A percentile compares a stretch with the other conserved stretches of the same genome.
These are phyloP conservation scores for Fusarium dlaminii DNA, from an alignment of 2,329 filamentous ascomycete species.

Conservation along the genomic window DNA sequence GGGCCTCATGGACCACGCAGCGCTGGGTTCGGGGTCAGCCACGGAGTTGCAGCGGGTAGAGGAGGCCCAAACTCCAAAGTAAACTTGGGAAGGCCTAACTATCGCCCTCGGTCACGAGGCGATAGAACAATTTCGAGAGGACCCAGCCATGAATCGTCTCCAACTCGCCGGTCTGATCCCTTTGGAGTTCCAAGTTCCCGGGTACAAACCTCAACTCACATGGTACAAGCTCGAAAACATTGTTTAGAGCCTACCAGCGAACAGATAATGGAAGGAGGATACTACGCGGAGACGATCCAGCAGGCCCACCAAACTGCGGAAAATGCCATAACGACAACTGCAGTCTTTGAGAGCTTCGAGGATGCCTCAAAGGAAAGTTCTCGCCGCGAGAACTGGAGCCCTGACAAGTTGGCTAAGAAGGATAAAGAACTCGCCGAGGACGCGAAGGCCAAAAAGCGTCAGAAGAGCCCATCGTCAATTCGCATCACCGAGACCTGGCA, in stretches of 20 bases:
- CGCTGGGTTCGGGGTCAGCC: not conserved
- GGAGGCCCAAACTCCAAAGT: not conserved
- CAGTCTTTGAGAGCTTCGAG: not conserved
- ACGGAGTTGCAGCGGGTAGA: not conserved
- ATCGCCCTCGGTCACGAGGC: not conserved
- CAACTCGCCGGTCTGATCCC: not conserved
- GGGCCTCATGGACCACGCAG: not conserved
- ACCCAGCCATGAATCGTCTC: not conserved
- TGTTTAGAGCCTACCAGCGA: constrained; percentile 59
- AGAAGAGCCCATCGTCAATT: not conserved
- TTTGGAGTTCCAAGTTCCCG: not conserved
- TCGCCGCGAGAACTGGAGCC: constrained; percentile 30
- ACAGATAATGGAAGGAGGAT: constrained; percentile 51
- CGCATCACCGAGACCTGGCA: constrained; percentile 1
- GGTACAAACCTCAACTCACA: not conserved
- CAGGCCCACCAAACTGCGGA: not conserved
- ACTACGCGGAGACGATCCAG: not conserved
- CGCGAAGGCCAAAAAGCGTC: not conserved
- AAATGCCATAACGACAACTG: not conserved
- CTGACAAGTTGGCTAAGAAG: constrained; percentile 13
- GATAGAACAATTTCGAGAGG: not conserved
- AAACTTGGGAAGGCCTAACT: not conserved
- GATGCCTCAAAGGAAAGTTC: not conserved
- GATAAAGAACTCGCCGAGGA: constrained; percentile 7
- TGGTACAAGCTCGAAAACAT: constrained; percentile 14